Evolutionary conservation across 805 yeast genomes (phyloP), one percentile per base, ranked within the genome.

Genomic region (Pichia cephalocereana): DNA sequence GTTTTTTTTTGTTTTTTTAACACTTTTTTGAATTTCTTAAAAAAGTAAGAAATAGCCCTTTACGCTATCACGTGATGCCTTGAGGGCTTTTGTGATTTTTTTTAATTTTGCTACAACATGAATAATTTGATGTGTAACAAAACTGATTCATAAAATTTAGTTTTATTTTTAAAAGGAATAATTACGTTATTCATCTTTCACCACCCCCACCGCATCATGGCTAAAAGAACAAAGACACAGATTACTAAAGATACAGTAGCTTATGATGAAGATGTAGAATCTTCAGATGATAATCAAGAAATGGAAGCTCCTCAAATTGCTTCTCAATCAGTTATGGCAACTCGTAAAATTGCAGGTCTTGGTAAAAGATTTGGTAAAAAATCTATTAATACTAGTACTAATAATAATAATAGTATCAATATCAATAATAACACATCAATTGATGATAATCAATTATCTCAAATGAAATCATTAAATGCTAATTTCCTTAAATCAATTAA

Each of bases 171-270:
- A n/a, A n/a, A n/a, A n/a, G n/a, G 14, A 12, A 30, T 30, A 11
- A 10, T 12, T 14, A 12, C 14, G 32, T 30, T 3, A 7, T 4
- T 10, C n/a, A 37, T 8, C n/a, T n/a, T n/a, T n/a, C n/a, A n/a
- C 4, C 12, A 37, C 11, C 23, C 23, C 23, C 23, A 19, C 4
- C 23, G 4, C 23, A 19, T 9, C 11, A 51, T 51, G 54, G 30
- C 52, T 11, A 87, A 87, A 63, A 75, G 96, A 66, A 67, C 73
- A 47, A 88, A 71, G 45, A 64, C 70, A 19, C 95, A 87, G 63
- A 68, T 86, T 44, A 64, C 66, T 0, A 74, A 75, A 53, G 62
- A 51, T n/a, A 55, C 50, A 12, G 46, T 43, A 12, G 50, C 44
- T 4, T 17, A 26, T 19, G 45, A 31, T n/a, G 43, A 17, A 14